These are phyloP conservation scores for Saccharomycopsis synnaedendra DNA, from an alignment of 805 yeast genomes.

Conservation along the genomic window DNA sequence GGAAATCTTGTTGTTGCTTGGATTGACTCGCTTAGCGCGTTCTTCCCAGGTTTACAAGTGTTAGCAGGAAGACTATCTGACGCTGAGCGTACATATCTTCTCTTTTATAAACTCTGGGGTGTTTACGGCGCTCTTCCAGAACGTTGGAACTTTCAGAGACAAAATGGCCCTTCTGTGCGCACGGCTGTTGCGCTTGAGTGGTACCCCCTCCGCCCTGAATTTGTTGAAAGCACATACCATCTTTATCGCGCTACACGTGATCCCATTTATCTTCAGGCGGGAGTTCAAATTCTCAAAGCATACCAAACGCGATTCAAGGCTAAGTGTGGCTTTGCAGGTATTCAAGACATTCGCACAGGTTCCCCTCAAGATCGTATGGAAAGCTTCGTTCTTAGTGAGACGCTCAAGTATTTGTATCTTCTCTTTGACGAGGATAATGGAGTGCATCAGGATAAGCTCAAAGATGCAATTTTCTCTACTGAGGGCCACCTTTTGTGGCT, in stretches of 20 bases:
- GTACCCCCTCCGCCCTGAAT: conserved; percentile 92
- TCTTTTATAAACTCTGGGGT: conserved; percentile 70
- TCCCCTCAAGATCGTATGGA: conserved; percentile 76
- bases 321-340: conserved; percentile 74
- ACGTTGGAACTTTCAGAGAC: conserved; percentile 49
- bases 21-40: conserved; percentile 83
- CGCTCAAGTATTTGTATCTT: conserved; percentile 71
- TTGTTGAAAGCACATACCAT: conserved; percentile 79
- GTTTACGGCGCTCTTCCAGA: conserved; percentile 77
- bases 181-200: conserved; percentile 53
- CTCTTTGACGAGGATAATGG: conserved; percentile 61
- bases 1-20: conserved; percentile 48
- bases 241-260: conserved; percentile 77
- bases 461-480: conserved; percentile 52
- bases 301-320: conserved; percentile 41
- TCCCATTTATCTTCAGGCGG: conserved; percentile 71
- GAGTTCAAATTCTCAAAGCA: conserved; percentile 49
- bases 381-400: conserved; percentile 79
- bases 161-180: conserved; percentile 1
- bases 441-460: conserved; percentile 30
- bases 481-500: conserved; percentile 91
- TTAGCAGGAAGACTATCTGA: conserved; percentile 61
- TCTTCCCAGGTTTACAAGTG: conserved; percentile 80
- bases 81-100: conserved; percentile 50
- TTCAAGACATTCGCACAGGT: conserved; percentile 55